Evolutionary conservation across 2,329 filamentous ascomycete genomes (phyloP).

Genomic region (Penicillium fuscoglaucum): DNA sequence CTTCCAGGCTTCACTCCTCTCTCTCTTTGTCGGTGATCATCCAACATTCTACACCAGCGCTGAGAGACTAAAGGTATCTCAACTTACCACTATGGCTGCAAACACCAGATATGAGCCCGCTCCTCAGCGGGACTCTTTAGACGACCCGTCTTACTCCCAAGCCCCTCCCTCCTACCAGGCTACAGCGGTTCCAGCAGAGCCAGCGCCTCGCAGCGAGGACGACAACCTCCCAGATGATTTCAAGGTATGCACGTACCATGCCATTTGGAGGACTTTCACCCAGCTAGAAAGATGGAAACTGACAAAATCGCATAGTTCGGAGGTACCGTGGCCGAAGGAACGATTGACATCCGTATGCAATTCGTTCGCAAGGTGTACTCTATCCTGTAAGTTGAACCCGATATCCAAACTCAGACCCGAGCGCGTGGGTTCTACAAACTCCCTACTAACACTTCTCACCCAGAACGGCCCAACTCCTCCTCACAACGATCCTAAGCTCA

Average conservation of each 20-base stretch:
- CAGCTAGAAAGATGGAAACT: constrained; percentile 7
- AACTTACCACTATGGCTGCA: constrained; percentile 59
- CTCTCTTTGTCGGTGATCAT: background rate
- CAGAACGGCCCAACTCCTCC: constrained; percentile 83
- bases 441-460: background rate
- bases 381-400: constrained; percentile 64
- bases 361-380: constrained; percentile 98
- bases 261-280: rapidly evolving
- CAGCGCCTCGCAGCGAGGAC: constrained; percentile 68
- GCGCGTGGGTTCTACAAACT: too few relatives aligned
- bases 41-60: background rate
- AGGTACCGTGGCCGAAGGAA: constrained; percentile 88
- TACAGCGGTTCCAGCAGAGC: constrained; percentile 57
- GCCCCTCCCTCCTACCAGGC: constrained; percentile 80
- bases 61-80: background rate
- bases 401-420: background rate
- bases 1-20: constrained; percentile 11
- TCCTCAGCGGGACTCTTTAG: constrained; percentile 82
- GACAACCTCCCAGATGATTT: constrained; percentile 97
- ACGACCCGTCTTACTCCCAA: constrained; percentile 68
- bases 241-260: constrained; percentile 61
- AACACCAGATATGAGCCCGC: constrained; percentile 81
- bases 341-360: constrained; percentile 92
- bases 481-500: constrained; percentile 76
- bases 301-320: constrained; percentile 65